Evolutionary conservation across 179 eudicot genomes (phyloP).

Genomic region (Corrigiola litoralis): DNA sequence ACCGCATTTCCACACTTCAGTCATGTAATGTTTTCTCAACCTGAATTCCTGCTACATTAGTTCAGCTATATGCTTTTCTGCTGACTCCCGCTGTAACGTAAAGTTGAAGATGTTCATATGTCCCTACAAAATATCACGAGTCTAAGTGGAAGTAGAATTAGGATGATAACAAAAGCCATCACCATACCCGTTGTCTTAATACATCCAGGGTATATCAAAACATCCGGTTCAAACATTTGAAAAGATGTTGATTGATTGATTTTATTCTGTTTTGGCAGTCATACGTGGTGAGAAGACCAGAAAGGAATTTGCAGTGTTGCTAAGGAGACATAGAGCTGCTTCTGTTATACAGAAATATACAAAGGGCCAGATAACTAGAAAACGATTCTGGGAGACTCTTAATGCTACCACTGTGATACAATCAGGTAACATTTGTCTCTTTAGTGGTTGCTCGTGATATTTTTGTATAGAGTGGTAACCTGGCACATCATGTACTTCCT

Average conservation of each 20-base stretch:
- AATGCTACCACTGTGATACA: conserved; percentile 66
- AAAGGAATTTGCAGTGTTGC: conserved; percentile 58
- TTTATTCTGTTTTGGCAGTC: conserved; percentile 40
- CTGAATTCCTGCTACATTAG: background rate
- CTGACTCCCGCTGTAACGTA: background rate
- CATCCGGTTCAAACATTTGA: background rate
- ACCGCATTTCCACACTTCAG: conserved; percentile 71
- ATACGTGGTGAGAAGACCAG: conserved; percentile 86
- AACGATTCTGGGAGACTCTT: conserved; percentile 38
- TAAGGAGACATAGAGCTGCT: conserved; percentile 80
- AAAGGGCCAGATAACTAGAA: conserved; percentile 46
- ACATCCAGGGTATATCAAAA: background rate
- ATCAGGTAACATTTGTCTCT: conserved; percentile 49
- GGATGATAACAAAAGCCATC: background rate
- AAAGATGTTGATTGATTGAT: background rate
- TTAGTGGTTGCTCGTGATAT: background rate
- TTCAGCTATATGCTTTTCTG: conserved; percentile 1
- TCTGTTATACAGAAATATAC: conserved; percentile 63
- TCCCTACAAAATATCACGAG: no score
- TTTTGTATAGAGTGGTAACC: no score
- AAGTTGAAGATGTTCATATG: background rate
- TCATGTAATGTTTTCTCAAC: conserved; percentile 52
- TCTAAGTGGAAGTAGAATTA: background rate
- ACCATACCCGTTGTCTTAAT: background rate
- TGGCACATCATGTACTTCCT: no score